Percentiles rank a stretch among this genome's conserved stretches.
Evolutionary conservation across 441 rosid genomes (phyloP).

Genomic region (Populus hybrid): DNA sequence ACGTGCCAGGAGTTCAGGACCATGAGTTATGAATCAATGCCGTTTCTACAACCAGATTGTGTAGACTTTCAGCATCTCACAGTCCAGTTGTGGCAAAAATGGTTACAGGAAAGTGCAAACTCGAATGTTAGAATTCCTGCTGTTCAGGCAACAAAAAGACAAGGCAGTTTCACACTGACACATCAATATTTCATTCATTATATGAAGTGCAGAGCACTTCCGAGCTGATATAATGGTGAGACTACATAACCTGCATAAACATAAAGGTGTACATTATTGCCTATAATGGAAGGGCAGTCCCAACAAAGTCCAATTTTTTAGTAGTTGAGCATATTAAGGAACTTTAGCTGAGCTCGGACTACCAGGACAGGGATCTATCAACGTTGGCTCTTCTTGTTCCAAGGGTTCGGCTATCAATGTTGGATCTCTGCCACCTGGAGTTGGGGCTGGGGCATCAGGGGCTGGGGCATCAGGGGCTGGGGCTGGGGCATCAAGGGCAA

Average conservation of each 20-base stretch:
- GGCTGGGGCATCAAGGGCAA: background rate
- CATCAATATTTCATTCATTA: background rate
- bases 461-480: background rate
- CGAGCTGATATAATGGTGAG: background rate
- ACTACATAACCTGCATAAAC: background rate
- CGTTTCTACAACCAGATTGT: background rate
- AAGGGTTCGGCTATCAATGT: background rate
- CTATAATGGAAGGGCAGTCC: background rate
- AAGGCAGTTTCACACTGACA: background rate
- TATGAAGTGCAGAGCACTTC: background rate
- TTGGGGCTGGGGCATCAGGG: background rate
- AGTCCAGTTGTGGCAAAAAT: background rate
- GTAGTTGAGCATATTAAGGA: background rate
- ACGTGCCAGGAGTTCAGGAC: background rate
- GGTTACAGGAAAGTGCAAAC: background rate
- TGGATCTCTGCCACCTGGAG: background rate
- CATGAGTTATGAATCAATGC: background rate
- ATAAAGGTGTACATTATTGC: background rate
- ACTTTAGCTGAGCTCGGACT: background rate
- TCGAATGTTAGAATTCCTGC: background rate
- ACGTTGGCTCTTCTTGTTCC: background rate
- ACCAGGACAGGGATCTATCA: slow-evolving; percentile 2
- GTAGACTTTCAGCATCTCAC: background rate
- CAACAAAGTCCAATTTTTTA: background rate
- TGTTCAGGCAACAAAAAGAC: background rate